A percentile compares a stretch with the other conserved stretches of the same genome.
These are phyloP conservation scores for Cladosporium cucumerinum DNA, from an alignment of 2,329 filamentous ascomycete species.

Conservation along the genomic window DNA sequence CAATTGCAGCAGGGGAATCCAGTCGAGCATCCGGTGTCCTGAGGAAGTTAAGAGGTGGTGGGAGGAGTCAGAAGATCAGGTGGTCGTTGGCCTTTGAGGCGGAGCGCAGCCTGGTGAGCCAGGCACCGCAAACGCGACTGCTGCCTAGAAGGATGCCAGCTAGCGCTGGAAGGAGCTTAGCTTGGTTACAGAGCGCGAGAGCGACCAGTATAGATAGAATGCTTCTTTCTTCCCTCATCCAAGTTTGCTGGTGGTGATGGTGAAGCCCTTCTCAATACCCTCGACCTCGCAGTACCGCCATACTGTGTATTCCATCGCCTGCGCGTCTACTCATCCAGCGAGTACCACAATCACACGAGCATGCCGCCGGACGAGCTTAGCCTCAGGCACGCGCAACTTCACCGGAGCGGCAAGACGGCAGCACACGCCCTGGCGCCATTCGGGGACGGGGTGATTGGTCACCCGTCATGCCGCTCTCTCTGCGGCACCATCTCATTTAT, in stretches of 20 bases:
- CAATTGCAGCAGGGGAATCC: neutral
- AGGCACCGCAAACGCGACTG: conserved; percentile 10
- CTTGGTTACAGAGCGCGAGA: neutral
- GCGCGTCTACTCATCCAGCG: neutral
- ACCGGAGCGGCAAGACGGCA: conserved; percentile 3
- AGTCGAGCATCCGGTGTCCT: conserved; percentile 2
- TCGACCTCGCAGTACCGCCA: neutral
- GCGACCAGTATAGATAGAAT: conserved; percentile 1
- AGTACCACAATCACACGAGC: neutral
- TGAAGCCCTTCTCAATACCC: neutral
- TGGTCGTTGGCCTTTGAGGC: conserved; percentile 13
- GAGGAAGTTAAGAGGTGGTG: conserved; percentile 2
- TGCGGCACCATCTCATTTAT: neutral
- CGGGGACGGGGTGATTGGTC: conserved; percentile 3
- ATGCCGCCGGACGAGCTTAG: neutral
- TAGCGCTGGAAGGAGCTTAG: conserved; percentile 1
- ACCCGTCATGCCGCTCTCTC: neutral
- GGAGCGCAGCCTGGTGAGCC: neutral
- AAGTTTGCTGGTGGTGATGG: neutral
- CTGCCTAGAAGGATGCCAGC: conserved; percentile 9
- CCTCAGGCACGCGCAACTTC: conserved; percentile 7
- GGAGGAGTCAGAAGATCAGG: conserved; percentile 9
- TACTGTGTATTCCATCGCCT: neutral
- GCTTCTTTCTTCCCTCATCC: neutral
- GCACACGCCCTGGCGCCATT: neutral